Evolutionary conservation across 495 filamentous ascomycete genomes (phyloP).

Genomic region (Annulohypoxylon bovei): DNA sequence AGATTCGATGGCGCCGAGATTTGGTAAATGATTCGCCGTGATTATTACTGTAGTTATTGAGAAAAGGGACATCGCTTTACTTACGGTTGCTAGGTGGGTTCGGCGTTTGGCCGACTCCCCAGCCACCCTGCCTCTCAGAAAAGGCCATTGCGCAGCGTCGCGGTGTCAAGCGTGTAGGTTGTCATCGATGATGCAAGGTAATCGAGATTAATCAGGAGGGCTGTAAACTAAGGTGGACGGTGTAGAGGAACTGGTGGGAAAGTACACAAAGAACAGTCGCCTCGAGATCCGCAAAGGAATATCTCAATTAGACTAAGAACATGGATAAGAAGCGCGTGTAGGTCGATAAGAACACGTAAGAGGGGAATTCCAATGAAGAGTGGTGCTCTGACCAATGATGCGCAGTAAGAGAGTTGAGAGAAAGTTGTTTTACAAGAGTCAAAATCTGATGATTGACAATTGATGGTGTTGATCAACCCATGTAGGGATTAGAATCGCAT

Average conservation of each 20-base stretch:
- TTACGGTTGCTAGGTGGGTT: constrained; percentile 44
- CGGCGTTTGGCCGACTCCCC: constrained; percentile 36
- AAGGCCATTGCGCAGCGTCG: constrained; percentile 40
- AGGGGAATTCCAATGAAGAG: neutral
- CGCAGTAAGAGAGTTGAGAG: neutral
- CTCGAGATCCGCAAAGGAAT: constrained; percentile 17
- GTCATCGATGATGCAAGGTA: constrained; percentile 21
- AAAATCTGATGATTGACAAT: constrained; percentile 9
- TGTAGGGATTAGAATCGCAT: constrained; percentile 28
- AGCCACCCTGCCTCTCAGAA: constrained; percentile 42
- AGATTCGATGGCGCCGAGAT: constrained; percentile 5
- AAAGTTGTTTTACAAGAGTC: constrained; percentile 8
- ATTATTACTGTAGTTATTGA: constrained; percentile 22
- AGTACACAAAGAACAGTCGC: constrained; percentile 20
- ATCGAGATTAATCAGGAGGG: neutral
- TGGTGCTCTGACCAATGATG: neutral
- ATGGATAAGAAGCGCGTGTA: constrained; percentile 1
- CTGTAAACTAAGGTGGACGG: neutral
- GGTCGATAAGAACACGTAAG: neutral
- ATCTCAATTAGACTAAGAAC: neutral
- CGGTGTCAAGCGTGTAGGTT: neutral
- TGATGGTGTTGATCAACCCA: constrained; percentile 22
- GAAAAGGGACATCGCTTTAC: constrained; percentile 42
- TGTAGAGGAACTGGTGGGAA: constrained; percentile 4
- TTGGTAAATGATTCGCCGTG: neutral